A percentile compares a stretch with the other conserved stretches of the same genome.
Evolutionary conservation across 75 land plant genomes (phyloP).

Genomic region (Cunninghamia lanceolata): DNA sequence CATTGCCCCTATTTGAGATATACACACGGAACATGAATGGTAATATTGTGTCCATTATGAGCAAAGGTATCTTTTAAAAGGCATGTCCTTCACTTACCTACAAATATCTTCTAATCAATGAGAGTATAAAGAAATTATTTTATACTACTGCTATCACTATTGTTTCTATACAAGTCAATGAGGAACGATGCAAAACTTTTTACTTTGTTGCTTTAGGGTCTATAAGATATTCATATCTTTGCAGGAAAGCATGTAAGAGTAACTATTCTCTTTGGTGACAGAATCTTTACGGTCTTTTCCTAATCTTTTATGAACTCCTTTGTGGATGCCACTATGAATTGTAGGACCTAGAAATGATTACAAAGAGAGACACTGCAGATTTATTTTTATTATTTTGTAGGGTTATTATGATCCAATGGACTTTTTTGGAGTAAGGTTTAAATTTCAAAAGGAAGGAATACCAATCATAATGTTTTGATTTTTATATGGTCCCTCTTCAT

Average conservation of each 20-base stretch:
- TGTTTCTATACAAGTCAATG: neutral
- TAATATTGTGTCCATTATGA: no score
- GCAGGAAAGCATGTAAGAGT: no score
- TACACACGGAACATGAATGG: no score
- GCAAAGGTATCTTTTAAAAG: no score
- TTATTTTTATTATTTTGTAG: no score
- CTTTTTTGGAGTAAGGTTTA: neutral
- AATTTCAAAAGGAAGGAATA: neutral
- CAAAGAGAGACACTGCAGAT: neutral
- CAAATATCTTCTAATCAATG: no score
- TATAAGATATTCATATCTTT: neutral
- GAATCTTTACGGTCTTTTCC: neutral
- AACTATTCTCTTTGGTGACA: neutral
- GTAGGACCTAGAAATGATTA: neutral
- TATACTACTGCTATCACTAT: no score
- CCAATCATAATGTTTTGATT: neutral
- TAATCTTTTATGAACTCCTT: neutral
- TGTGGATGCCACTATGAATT: neutral
- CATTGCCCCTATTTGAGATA: no score
- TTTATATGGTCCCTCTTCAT: neutral
- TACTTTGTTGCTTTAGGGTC: neutral
- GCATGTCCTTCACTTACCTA: no score
- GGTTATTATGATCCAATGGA: neutral
- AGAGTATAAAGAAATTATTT: no score
- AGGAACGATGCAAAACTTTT: neutral